Evolutionary conservation across 2,329 filamentous ascomycete species (phyloP).

Genomic region (Penicillium oxalicum): DNA sequence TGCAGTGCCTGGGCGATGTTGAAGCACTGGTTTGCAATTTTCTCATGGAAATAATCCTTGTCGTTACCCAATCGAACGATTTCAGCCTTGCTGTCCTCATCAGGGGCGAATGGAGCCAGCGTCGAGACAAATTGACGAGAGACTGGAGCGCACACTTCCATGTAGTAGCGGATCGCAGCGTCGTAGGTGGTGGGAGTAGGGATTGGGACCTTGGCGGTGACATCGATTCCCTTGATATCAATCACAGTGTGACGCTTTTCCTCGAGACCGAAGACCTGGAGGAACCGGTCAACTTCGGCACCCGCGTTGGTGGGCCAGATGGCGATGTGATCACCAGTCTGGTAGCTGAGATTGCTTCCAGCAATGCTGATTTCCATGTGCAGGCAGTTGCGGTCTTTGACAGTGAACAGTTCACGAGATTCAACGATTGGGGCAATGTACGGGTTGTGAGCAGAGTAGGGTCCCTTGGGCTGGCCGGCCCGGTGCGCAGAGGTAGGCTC

Average conservation of each 20-base stretch:
- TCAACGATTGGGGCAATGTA: slow-evolving; percentile 91
- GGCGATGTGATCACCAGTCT: slow-evolving; percentile 95
- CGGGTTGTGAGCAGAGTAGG: slow-evolving; percentile 94
- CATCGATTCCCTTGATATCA: slow-evolving; percentile 82
- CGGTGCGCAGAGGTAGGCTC: slow-evolving; percentile 96
- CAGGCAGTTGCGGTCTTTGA: slow-evolving; percentile 87
- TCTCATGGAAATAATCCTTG: slow-evolving; percentile 90
- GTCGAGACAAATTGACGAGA: slow-evolving; percentile 91
- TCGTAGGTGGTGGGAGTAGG: slow-evolving; percentile 96
- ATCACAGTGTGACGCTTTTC: slow-evolving; percentile 78
- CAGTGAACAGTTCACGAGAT: slow-evolving; percentile 83
- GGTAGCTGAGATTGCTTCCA: slow-evolving; percentile 83
- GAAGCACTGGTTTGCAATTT: slow-evolving; percentile 72
- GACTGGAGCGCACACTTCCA: slow-evolving; percentile 91
- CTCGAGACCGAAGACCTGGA: slow-evolving; percentile 68
- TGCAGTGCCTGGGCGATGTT: slow-evolving; percentile 85
- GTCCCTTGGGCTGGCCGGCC: slow-evolving; percentile 73
- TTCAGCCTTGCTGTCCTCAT: slow-evolving; percentile 76
- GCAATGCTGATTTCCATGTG: slow-evolving; percentile 93
- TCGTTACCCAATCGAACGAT: slow-evolving; percentile 84
- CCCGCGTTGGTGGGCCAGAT: slow-evolving; percentile 96
- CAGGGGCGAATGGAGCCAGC: slow-evolving; percentile 82
- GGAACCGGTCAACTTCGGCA: slow-evolving; percentile 82
- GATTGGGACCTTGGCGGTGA: slow-evolving; percentile 95
- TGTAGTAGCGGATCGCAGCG: slow-evolving; percentile 85